Conservation (phyloP, 2,329 filamentous ascomycete genomes). For the Paracoccidioides lutzii region DNA sequence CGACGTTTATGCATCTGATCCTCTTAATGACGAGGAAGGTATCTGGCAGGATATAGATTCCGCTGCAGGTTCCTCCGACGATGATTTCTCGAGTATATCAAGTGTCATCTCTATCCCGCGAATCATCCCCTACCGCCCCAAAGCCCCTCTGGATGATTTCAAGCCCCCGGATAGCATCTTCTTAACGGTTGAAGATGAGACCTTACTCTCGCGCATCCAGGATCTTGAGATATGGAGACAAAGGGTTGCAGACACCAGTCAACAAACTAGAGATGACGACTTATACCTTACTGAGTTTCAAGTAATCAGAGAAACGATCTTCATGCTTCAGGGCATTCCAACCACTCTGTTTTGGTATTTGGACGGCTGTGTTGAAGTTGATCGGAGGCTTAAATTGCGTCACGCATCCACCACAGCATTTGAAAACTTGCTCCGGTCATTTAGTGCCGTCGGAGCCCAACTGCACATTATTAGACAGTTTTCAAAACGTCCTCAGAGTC, state of each 20-base stretch:
- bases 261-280: slow-evolving; percentile 14
- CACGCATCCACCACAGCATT: slow-evolving; percentile 24
- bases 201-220: slow-evolving; percentile 28
- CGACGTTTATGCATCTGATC: slow-evolving; percentile 64
- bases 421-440: slow-evolving; percentile 25
- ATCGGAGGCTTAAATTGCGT: slow-evolving; percentile 24
- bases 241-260: slow-evolving; percentile 11
- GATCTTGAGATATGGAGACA: slow-evolving; percentile 38
- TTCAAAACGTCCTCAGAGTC: slow-evolving; percentile 32
- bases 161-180: slow-evolving; percentile 24
- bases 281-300: slow-evolving; percentile 54
- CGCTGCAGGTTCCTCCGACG: slow-evolving; percentile 27
- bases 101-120: slow-evolving; percentile 21
- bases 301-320: slow-evolving; percentile 62
- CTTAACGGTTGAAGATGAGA: slow-evolving; percentile 19
- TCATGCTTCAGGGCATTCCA: slow-evolving; percentile 69
- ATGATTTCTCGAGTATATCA: slow-evolving; percentile 22
- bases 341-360: slow-evolving; percentile 54
- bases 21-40: slow-evolving; percentile 43
- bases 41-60: slow-evolving; percentile 32
- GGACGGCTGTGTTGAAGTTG: slow-evolving; percentile 23
- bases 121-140: slow-evolving; percentile 17
- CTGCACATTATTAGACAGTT: slow-evolving; percentile 40
- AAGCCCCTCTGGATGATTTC: slow-evolving; percentile 21
- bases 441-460: slow-evolving; percentile 37